Evolutionary conservation across 352 stramenopile species (phyloP), one percentile per base, ranked within the genome.

Genomic region (Paralagenidium karlingii): DNA sequence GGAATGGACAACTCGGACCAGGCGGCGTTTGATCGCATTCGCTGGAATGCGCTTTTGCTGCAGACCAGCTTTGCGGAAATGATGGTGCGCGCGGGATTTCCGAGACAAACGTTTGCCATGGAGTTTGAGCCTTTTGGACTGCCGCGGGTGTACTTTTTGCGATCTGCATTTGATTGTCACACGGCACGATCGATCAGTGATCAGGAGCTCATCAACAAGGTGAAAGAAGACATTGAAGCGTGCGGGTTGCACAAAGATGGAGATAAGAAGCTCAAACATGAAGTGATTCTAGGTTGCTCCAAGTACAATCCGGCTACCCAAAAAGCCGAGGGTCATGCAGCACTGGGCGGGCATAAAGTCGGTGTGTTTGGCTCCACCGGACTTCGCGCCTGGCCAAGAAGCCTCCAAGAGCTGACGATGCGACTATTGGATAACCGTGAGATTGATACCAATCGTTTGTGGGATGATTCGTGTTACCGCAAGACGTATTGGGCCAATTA

Each of bases 331-430:
- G 73, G 58, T 1, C 67, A 86, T 40, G 76, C 62, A 3, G 68
- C 73, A 8, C 49, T 83, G 0, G 69, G 73, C 25, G 67, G 67
- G 12, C 57, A 56, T 3, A 62, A 61, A 42, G 62, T 81, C 4
- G 69, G 66, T 3, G 49, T 83, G 20, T 86, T 86, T 50, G 68
- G 67, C 2, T 82, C 68, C 0, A 82, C 67, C 34, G 69, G 69
- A 22, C 58, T 86, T 24, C 68, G 76, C 44, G 65, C 62, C 45
- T 84, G 69, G 69, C 69, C 69, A 0, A 28, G 50, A 8, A 56
- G 69, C 29, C 30, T 80, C 4, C 51, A 53, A 3, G 64, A 82
- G 25, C 38, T 84, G 11, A 60, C 67, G 9, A 27, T 54, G 0
- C 70, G 62, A 47, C 80, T 59, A 12, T 43, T 84, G 28, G 55